Evolutionary conservation across 23 red algal species (phyloP), one percentile per base, ranked within the genome.

Genomic region (Gracilariopsis chorda): DNA sequence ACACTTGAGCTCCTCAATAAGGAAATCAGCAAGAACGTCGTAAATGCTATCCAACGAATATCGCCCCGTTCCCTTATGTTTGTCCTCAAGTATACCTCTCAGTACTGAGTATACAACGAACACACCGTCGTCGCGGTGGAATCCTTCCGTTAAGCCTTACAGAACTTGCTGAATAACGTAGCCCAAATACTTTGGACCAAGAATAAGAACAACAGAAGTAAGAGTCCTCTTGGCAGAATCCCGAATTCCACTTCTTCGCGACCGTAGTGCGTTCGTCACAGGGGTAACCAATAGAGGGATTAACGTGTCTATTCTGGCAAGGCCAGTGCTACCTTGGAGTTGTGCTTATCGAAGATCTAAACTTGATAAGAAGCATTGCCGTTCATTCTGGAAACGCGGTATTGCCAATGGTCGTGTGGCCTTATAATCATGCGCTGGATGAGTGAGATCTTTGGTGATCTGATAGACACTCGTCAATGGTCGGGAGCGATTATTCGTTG

Each of bases 211-310:
- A 20, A 94, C 51, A 7, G 56, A 71, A 28, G 53, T 85, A 13
- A 94, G 91, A 9, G 79, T 81, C 59, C 67, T 85, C 46, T 86
- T 85, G 13, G 91, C 91, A 48, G 79, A 84, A 41, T 87, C 91
- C 0, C 91, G 65, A 43, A 79, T 65, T 30, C 60, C 80, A 80
- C 27, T 86, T 70, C 39, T 86, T 25, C 91, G 80, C 7, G 91
- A 94, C 29, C 91, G 80, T 40, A 94, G 53, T 39, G 91, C 91
- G 24, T 68, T 86, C 19, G 71, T 55, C 57, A 94, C 21, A 11
- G 91, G 91, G 4, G 91, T 79, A 7, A 94, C 28, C 35, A 94
- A 53, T 3, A 79, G 42, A 23, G 91, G 65, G 8, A 80, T 79
- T 10, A 84, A 24, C 64, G 23, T 48, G 30, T 85, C 91, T 16